Base-by-base conservation (phyloP, 306 rosid genomes). In the Ammopiptanthus mongolicus region DNA sequence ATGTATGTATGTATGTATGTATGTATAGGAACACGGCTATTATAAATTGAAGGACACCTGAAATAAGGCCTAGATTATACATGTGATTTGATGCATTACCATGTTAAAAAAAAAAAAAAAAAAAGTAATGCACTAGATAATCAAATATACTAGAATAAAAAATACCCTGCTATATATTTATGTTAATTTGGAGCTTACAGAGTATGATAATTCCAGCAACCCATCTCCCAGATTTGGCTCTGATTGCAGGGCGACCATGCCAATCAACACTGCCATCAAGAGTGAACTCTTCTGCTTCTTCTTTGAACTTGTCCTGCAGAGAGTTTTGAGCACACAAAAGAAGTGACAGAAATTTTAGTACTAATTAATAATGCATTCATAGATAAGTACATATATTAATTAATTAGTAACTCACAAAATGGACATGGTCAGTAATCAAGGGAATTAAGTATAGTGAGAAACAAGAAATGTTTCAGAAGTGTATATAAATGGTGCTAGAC, bases 221-320 rank as follows among this genome's bases (percentile, higher is more conserved):
- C 99, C 99, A 92, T 81, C 84, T 77, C 12, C 99, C 99, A 15
- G 97, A 87, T 89, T 92, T 90, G 61, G 79, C 63, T 80, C 88
- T 82, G 67, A 92, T 86, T 65, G 99, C 97, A 17, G 91, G 92
- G 4, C 80, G 83, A 23, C 96, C 97, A 79, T 86, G 87, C 97
- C 87, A 86, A 75, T 90, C 99, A 55, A 92, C 90, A 19, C 86
- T 88, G 1, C 99, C 97, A 85, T 95, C 99, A 83, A 85, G 87
- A 64, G 97, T 90, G 50, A 64, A 41, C 29, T 52, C 86, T 21
- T 87, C 90, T 77, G 68, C 23, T 21, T 85, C 97, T 57, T 83
- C 88, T 81, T 87, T 82, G 48, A 72, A 86, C 46, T 88, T 84
- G 0, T 44, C 68, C 96, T 86, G 80, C 33, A 73, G 0, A 55